These are phyloP conservation scores for Lasiosphaeria miniovina DNA, from an alignment of 495 filamentous ascomycete genomes.

Conservation along the genomic window DNA sequence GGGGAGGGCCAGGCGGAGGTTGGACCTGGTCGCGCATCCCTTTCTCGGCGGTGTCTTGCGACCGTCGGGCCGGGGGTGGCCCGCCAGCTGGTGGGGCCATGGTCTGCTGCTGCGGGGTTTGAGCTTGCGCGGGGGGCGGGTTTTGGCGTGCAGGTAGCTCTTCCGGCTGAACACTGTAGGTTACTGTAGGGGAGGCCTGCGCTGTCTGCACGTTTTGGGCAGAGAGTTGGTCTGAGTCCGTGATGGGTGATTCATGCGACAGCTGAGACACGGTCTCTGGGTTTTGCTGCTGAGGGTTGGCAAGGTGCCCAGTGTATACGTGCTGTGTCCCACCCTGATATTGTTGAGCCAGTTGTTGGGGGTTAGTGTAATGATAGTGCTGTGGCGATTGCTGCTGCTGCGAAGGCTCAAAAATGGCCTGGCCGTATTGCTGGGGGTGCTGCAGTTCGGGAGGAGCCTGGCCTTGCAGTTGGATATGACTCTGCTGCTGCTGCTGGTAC, in stretches of 20 bases:
- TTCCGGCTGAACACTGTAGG: slow-evolving; percentile 33
- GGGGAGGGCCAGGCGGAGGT: slow-evolving; percentile 44
- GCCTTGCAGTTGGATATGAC: slow-evolving; percentile 33
- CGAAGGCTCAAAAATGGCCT: slow-evolving; percentile 34
- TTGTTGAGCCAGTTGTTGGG: slow-evolving; percentile 32
- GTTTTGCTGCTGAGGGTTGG: slow-evolving; percentile 45
- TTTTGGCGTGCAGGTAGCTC: slow-evolving; percentile 31
- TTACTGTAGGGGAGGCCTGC: slow-evolving; percentile 37
- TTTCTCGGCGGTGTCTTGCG: slow-evolving; percentile 43
- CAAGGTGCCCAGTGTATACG: slow-evolving; percentile 35
- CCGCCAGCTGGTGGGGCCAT: slow-evolving; percentile 52
- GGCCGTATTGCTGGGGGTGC: slow-evolving; percentile 34
- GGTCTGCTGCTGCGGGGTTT: slow-evolving; percentile 38
- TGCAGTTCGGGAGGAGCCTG: slow-evolving; percentile 26
- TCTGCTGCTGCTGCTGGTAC: slow-evolving; percentile 41
- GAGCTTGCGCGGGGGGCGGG: slow-evolving; percentile 29
- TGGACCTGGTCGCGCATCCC: slow-evolving; percentile 40
- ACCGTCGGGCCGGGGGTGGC: slow-evolving; percentile 42
- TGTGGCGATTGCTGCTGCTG: slow-evolving; percentile 32
- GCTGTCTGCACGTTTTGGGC: slow-evolving; percentile 35
- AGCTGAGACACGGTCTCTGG: slow-evolving; percentile 56
- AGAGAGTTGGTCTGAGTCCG: slow-evolving; percentile 42
- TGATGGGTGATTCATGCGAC: slow-evolving; percentile 58
- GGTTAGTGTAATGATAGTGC: slow-evolving; percentile 29
- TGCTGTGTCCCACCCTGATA: slow-evolving; percentile 35